Percentiles rank a stretch among this genome's conserved stretches.
Conservation (phyloP, 805 yeast genomes). For the Yamadazyma phyllophila region DNA sequence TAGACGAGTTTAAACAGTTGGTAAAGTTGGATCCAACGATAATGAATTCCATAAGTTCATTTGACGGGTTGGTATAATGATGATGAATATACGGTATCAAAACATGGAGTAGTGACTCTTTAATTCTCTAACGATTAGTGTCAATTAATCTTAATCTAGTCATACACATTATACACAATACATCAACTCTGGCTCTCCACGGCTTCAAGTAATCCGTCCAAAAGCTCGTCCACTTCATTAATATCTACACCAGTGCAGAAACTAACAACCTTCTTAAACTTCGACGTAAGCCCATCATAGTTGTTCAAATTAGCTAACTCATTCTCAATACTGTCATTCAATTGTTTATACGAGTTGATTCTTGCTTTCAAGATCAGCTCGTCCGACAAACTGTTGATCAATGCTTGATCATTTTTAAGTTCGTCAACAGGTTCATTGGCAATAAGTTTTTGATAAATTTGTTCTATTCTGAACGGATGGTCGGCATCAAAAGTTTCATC, state of each 20-base stretch:
- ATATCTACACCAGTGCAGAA: slow-evolving; percentile 87
- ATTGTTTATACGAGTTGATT: slow-evolving; percentile 72
- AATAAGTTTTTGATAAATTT: slow-evolving; percentile 53
- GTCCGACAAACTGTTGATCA: slow-evolving; percentile 42
- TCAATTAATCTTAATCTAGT: background rate
- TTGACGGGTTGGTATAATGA: slow-evolving; percentile 69
- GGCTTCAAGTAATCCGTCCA: slow-evolving; percentile 84
- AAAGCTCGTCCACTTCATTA: slow-evolving; percentile 71
- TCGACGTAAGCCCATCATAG: slow-evolving; percentile 45
- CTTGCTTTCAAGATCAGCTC: slow-evolving; percentile 63
- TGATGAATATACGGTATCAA: background rate
- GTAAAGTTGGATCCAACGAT: slow-evolving; percentile 77
- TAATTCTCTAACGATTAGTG: no score
- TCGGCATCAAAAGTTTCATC: slow-evolving; percentile 84
- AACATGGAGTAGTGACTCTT: background rate
- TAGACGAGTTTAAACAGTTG: slow-evolving; percentile 82
- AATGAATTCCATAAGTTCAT: slow-evolving; percentile 70
- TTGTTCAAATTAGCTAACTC: slow-evolving; percentile 52
- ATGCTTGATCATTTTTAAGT: slow-evolving; percentile 22
- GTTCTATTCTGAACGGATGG: slow-evolving; percentile 78
- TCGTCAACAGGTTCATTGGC: slow-evolving; percentile 25
- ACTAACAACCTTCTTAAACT: slow-evolving; percentile 85
- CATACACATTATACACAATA: background rate
- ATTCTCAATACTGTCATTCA: slow-evolving; percentile 54
- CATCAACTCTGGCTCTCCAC: slow-evolving; percentile 61